phyloP scores from a whole-genome alignment of 371 early-diverging fungal genomes.

The Apophysomyces trapeziformis region DNA sequence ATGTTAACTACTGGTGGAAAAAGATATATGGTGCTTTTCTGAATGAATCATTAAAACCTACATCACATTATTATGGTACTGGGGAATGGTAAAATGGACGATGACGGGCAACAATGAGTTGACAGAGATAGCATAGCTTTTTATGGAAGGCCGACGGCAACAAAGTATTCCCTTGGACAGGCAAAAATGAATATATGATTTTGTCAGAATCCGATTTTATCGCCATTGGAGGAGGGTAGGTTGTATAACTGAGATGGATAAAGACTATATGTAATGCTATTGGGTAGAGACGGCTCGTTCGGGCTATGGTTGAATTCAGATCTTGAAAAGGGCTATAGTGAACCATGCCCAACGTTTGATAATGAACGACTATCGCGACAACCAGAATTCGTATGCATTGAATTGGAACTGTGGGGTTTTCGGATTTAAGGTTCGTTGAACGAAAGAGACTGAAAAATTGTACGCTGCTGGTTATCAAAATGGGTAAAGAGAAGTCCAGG shows the following conservation, averaged over 20 bases:
- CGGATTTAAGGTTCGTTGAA: constrained; percentile 10
- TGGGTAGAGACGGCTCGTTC: constrained; percentile 75
- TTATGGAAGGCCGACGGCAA: constrained; percentile 73
- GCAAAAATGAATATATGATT: constrained; percentile 89
- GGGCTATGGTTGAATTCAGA: constrained; percentile 92
- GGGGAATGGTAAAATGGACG: constrained; percentile 77
- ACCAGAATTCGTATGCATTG: constrained; percentile 45
- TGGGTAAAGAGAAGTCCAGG: neutral
- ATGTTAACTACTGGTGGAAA: neutral
- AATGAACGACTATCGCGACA: constrained; percentile 70
- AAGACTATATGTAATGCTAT: too few relatives aligned
- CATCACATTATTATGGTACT: constrained; percentile 83
- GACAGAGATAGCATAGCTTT: constrained; percentile 55
- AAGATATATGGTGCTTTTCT: constrained; percentile 92
- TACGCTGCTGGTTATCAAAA: too few relatives aligned
- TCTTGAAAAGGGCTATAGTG: constrained; percentile 83
- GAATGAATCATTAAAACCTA: constrained; percentile 69
- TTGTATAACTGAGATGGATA: neutral
- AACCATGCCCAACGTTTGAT: constrained; percentile 84
- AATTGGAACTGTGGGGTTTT: constrained; percentile 48
- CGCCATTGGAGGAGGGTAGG: constrained; percentile 91
- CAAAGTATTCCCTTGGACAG: constrained; percentile 81
- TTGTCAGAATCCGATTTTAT: constrained; percentile 82
- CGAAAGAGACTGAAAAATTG: too few relatives aligned
- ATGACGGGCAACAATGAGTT: neutral